A percentile compares a stretch with the other conserved stretches of the same genome.
phyloP scores from a whole-genome alignment of 2,329 filamentous ascomycete species.

The Cladophialophora yegresii region DNA sequence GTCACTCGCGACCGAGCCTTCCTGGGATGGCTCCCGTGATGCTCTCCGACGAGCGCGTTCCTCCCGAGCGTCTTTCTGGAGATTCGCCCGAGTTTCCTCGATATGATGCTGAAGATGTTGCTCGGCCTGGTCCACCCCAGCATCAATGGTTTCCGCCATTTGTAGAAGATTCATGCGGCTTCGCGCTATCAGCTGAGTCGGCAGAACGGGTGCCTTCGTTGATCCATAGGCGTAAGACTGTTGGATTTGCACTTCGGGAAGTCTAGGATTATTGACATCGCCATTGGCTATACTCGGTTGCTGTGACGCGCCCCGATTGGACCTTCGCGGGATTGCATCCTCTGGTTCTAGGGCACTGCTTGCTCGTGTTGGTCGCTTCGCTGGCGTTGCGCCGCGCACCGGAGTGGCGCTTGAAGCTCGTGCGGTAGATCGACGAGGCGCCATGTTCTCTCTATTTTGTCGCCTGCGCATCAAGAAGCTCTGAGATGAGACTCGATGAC shows the following conservation, averaged over 20 bases:
- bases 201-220: conserved; percentile 42
- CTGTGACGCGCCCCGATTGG: conserved; percentile 28
- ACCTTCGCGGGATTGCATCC: conserved; percentile 21
- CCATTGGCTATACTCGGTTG: conserved; percentile 22
- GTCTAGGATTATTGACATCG: conserved; percentile 37
- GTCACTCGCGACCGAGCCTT: conserved; percentile 28
- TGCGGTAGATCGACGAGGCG: conserved; percentile 33
- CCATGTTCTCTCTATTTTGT: conserved; percentile 12
- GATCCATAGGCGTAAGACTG: conserved; percentile 48
- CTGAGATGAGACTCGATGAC: conserved; percentile 2
- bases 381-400: conserved; percentile 21
- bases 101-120: conserved; percentile 30
- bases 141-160: conserved; percentile 43
- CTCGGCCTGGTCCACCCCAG: conserved; percentile 38
- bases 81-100: conserved; percentile 26
- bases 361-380: conserved; percentile 24
- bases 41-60: conserved; percentile 37
- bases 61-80: conserved; percentile 25
- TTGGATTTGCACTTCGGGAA: conserved; percentile 45
- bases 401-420: conserved; percentile 27
- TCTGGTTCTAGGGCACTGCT: conserved; percentile 22
- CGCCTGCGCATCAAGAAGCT: not conserved
- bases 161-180: conserved; percentile 39
- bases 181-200: conserved; percentile 41
- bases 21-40: conserved; percentile 32